A percentile compares a stretch with the other conserved stretches of the same genome.
These are phyloP conservation scores for Suhomyces sp. DNA, from an alignment of 805 yeast genomes.

Conservation along the genomic window DNA sequence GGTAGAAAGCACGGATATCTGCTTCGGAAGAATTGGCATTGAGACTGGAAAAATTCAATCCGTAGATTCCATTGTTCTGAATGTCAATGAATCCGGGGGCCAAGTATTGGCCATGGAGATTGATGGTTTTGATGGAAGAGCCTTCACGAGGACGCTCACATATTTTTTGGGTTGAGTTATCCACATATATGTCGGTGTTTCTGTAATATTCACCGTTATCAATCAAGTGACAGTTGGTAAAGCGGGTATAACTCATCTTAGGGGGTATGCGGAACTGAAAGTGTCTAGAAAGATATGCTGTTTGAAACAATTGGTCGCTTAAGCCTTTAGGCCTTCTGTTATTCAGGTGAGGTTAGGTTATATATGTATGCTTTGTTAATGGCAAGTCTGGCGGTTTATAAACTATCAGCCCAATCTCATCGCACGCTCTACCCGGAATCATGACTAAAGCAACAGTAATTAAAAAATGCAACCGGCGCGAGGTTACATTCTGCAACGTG, in stretches of 20 bases:
- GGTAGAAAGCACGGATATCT: conserved; percentile 30
- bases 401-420: background rate
- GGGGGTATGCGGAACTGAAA: background rate
- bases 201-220: conserved; percentile 37
- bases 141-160: conserved; percentile 21
- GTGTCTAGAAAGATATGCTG: background rate
- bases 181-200: conserved; percentile 42
- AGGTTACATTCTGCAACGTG: conserved; percentile 3
- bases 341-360: background rate
- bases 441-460: background rate
- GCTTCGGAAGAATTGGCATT: conserved; percentile 27
- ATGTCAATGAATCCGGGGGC: conserved; percentile 58
- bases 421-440: background rate
- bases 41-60: conserved; percentile 48
- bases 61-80: conserved; percentile 58
- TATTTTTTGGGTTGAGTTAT: conserved; percentile 43
- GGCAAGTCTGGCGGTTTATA: background rate
- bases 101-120: conserved; percentile 45
- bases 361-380: background rate
- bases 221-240: conserved; percentile 43
- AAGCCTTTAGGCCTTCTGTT: background rate
- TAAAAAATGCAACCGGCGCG: conserved; percentile 2
- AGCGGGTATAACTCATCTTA: conserved; percentile 19
- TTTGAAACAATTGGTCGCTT: background rate
- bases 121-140: conserved; percentile 27